Base-by-base conservation (phyloP, 257 asterid species). In the Cordia subcordata region DNA sequence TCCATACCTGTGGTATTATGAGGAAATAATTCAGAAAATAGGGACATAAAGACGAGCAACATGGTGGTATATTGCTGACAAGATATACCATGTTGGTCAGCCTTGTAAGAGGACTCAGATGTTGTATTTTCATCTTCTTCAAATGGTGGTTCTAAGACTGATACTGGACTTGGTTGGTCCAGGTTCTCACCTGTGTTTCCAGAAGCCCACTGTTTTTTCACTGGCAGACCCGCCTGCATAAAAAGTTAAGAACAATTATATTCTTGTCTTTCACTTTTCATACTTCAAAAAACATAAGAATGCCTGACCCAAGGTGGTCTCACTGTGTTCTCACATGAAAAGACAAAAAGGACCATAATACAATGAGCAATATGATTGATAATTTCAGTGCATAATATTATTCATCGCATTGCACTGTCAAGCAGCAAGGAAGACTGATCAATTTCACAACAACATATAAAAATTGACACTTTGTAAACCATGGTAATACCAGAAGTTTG, bases 111-210 rank as follows among this genome's bases (percentile, higher is more conserved):
- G 56, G 75, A 77, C 65, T 67, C 53, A 16, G 58, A 53, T 14
- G 72, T 64, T 20, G 74, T 61, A 56, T 54, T 80, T 58, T 68
- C 78, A 66, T 82, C 81, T 62, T 81, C 88, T 54, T 76, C 92
- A 50, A 87, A 91, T 49, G 83, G 82, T 55, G 72, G 76, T 55
- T 85, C 85, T 65, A 91, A 77, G 55, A 91, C 92, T 39, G 98
- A 85, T 77, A 91, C 63, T 57, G 96, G 95, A 78, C 98, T 85
- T 55, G 95, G 96, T 54, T 91, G 95, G 40, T 88, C 96, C 79
- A 73, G 95, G 64, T 77, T 85, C 64, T 88, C 95, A 59, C 67
- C 67, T 44, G 71, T 75, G 63, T 69, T 79, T 60, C 80, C 82
- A 58, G 82, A 64, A 32, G 65, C 55, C 68, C 62, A 49, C 66